Base-by-base conservation (phyloP, 106 monocot species). In the Alisma plantagoaquatica region DNA sequence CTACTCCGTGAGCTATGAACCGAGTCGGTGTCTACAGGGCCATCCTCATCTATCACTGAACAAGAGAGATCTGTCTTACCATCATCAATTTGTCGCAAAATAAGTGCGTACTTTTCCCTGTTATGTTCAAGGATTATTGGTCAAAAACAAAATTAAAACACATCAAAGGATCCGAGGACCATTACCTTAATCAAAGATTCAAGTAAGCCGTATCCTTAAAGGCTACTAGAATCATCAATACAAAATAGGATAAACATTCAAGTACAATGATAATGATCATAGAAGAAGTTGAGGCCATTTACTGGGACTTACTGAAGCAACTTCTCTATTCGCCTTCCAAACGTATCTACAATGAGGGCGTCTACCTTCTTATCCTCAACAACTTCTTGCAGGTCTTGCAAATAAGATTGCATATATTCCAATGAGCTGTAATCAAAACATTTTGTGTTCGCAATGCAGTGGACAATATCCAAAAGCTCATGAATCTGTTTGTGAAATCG, bases 381-480 rank as follows among this genome's bases (percentile, higher is more conserved):
- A 50, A 98, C 90, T 46, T 98, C 90, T 85, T 98, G 98, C 27
- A 98, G 62, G 77, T 90, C 98, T 79, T 89, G 81, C 42, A 98
- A 53, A 43, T 81, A 98, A 22, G 84, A 85, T 57, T 90, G 82
- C 46, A 98, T 58, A 55, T 79, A 86, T 29, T 70, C 57, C 33
- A 81, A 54, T 12, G 85, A 85, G 0, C 52, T 63, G 58, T 89
- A 89, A 50, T 98, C 98, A 72, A 89, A 75, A 23, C 82, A 24
- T 3, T 78, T 29, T 21, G 82, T 43, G 70, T 63, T 89, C 64
- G 85, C 89, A 22, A 90, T 78, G 55, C 98, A 98, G 30, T 82
- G 72, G 67, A 90, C 89, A 77, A 98, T 98, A 72, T 98, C 98
- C 53, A 85, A 89, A 71, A 98, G 85, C 61, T 89, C 98, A 73